A percentile compares a stretch with the other conserved stretches of the same genome.
Evolutionary conservation across 495 filamentous ascomycete genomes (phyloP).

Genomic region (Daldinia loculata): DNA sequence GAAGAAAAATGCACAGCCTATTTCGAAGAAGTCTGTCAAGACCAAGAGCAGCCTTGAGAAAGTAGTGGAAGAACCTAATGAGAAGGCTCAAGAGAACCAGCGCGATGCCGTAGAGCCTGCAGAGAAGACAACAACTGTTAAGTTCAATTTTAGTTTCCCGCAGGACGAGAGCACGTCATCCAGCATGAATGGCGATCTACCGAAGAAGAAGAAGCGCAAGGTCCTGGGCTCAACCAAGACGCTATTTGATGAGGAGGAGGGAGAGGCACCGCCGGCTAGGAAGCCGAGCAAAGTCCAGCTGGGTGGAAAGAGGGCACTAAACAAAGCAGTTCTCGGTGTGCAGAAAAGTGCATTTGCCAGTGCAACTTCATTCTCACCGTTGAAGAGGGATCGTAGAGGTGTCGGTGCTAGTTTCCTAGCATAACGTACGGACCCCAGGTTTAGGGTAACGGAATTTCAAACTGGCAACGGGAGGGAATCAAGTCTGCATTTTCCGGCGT

Average conservation of each 20-base stretch:
- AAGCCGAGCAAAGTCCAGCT: constrained; percentile 51
- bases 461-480: constrained; percentile 18
- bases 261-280: constrained; percentile 51
- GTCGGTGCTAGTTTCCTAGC: constrained; percentile 63
- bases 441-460: constrained; percentile 10
- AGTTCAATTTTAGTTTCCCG: constrained; percentile 41
- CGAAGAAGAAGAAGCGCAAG: constrained; percentile 79
- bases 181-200: constrained; percentile 47
- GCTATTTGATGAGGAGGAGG: constrained; percentile 81
- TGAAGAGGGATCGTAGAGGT: constrained; percentile 79
- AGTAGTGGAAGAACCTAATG: constrained; percentile 30
- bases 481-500: constrained; percentile 34
- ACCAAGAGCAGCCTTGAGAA: constrained; percentile 40
- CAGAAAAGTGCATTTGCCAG: constrained; percentile 53
- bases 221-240: constrained; percentile 69
- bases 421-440: constrained; percentile 39
- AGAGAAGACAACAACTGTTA: constrained; percentile 46
- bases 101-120: constrained; percentile 25
- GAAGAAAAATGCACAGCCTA: constrained; percentile 55
- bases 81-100: constrained; percentile 37
- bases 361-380: constrained; percentile 72
- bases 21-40: constrained; percentile 44
- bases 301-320: constrained; percentile 37
- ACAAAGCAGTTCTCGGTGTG: constrained; percentile 44
- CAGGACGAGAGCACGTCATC: constrained; percentile 43